Evolutionary conservation across 257 asterid species (phyloP).

Genomic region (Solanum dulcamara): DNA sequence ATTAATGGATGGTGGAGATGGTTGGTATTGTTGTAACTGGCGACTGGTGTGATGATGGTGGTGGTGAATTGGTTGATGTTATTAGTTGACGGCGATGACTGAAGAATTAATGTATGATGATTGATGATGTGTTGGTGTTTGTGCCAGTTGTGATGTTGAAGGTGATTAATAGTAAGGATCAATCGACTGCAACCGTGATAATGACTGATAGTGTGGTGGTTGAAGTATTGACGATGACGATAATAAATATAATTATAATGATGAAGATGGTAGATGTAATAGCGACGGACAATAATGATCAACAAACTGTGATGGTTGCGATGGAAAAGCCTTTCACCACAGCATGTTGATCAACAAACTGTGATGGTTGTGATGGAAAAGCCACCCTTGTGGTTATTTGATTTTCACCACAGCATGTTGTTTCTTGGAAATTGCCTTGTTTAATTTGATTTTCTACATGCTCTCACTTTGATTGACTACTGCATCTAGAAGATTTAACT

Average conservation of each 20-base stretch:
- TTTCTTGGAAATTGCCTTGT: neutral
- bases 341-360: neutral
- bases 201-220: neutral
- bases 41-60: neutral
- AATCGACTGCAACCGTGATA: neutral
- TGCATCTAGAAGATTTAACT: neutral
- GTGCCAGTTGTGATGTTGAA: neutral
- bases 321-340: neutral
- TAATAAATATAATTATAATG: neutral
- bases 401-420: neutral
- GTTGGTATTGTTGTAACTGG: no score
- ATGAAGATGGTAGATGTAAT: neutral
- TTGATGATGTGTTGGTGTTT: neutral
- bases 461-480: neutral
- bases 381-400: neutral
- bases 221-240: accelerated
- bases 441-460: neutral
- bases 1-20: no score
- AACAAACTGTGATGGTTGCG: neutral
- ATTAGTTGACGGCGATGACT: neutral
- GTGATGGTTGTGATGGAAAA: neutral
- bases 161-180: neutral
- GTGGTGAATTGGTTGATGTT: neutral
- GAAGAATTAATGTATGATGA: neutral
- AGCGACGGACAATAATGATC: neutral